These are phyloP conservation scores for Mortierella sp. DNA, from an alignment of 371 early-diverging fungal genomes.

Conservation along the genomic window DNA sequence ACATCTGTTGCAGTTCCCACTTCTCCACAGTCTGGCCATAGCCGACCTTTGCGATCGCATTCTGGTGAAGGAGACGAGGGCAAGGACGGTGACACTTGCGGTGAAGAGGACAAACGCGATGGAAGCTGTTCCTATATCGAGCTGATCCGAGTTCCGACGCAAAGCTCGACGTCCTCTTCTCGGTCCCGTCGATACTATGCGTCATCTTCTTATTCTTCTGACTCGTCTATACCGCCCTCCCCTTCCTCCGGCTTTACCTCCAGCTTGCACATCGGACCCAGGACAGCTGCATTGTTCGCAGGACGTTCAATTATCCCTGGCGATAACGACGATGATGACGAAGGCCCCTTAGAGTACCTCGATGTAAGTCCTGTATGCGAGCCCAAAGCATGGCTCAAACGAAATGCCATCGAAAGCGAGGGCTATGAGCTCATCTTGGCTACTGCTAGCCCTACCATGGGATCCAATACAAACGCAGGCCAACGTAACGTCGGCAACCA, in stretches of 20 bases:
- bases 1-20: no score
- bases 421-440: no score
- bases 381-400: neutral
- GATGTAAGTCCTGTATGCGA: conserved; percentile 18
- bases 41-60: no score
- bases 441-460: no score
- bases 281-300: no score
- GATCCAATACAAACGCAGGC: no score
- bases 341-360: conserved; percentile 15
- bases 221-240: neutral
- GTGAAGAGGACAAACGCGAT: neutral
- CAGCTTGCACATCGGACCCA: no score
- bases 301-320: neutral
- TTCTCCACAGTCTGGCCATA: no score
- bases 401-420: neutral
- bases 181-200: neutral
- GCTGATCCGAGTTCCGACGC: conserved; percentile 18
- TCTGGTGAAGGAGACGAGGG: neutral
- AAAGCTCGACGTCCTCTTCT: neutral
- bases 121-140: conserved; percentile 2
- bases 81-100: neutral
- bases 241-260: no score
- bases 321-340: neutral
- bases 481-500: no score
- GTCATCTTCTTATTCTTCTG: neutral